These are phyloP conservation scores for Naganishia randhawae DNA, from an alignment of 768 basidiomycete genomes.

Conservation along the genomic window DNA sequence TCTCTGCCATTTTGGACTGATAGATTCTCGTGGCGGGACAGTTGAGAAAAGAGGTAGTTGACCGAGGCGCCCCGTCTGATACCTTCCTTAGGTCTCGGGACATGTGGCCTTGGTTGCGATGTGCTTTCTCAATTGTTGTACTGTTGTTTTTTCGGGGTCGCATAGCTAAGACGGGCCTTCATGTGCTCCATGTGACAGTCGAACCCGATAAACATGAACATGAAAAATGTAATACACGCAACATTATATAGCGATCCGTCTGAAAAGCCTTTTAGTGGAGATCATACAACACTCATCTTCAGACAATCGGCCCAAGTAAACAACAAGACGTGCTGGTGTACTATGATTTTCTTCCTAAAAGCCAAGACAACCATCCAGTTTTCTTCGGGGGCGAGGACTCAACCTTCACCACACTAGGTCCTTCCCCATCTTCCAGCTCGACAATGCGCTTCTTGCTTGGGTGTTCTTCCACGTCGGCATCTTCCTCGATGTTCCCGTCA, in stretches of 20 bases:
- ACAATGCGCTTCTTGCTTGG: slow-evolving; percentile 25
- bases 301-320: background rate
- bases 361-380: slow-evolving; percentile 21
- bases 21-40: too few species aligned
- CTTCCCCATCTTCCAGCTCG: slow-evolving; percentile 24
- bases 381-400: background rate
- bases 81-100: too few species aligned
- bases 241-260: background rate
- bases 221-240: background rate
- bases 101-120: too few species aligned
- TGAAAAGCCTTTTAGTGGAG: background rate
- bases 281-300: background rate
- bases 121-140: too few species aligned
- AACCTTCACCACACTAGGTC: slow-evolving; percentile 12
- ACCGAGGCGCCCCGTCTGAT: too few species aligned
- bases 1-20: background rate
- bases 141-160: too few species aligned
- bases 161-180: too few species aligned
- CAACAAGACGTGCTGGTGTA: background rate
- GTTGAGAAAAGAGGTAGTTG: too few species aligned
- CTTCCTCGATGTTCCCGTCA: background rate
- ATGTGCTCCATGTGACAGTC: too few species aligned
- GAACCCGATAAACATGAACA: background rate
- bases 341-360: slow-evolving; percentile 2
- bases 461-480: background rate